Conservation (phyloP, 352 stramenopile genomes). For the Pythium volutum region DNA sequence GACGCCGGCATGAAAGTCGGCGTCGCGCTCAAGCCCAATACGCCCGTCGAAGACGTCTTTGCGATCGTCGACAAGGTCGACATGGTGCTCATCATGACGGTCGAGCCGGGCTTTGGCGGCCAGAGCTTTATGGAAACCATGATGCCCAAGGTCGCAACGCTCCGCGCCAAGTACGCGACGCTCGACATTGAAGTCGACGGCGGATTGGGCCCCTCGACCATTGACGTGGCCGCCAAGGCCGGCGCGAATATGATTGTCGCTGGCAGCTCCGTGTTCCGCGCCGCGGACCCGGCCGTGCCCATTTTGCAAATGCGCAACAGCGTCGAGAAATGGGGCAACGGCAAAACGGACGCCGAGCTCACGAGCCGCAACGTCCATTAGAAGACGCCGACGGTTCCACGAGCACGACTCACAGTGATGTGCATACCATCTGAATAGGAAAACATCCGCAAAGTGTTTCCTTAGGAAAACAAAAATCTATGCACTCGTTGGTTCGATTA, state of each 20-base stretch:
- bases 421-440: too few relatives aligned
- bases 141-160: constrained; percentile 92
- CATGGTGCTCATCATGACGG: constrained; percentile 98
- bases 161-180: constrained; percentile 90
- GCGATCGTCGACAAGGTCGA: constrained; percentile 88
- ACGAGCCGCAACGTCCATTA: constrained; percentile 40
- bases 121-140: constrained; percentile 97
- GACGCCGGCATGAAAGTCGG: constrained; percentile 93
- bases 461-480: too few relatives aligned
- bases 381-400: too few relatives aligned
- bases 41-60: constrained; percentile 84
- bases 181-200: constrained; percentile 98
- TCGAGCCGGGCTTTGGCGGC: constrained; percentile 96
- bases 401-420: too few relatives aligned
- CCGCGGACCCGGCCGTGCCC: constrained; percentile 50
- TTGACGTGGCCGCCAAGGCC: constrained; percentile 91
- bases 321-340: constrained; percentile 78
- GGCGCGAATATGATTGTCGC: constrained; percentile 98
- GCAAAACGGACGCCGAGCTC: constrained; percentile 61
- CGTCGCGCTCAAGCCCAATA: constrained; percentile 94
- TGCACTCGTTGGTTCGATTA: constrained; percentile 12
- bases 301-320: constrained; percentile 85
- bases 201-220: constrained; percentile 91
- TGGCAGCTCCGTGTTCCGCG: constrained; percentile 93
- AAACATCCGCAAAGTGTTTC: too few relatives aligned